Conservation (phyloP, 2,329 filamentous ascomycete genomes). For the Penicillium palitans region DNA sequence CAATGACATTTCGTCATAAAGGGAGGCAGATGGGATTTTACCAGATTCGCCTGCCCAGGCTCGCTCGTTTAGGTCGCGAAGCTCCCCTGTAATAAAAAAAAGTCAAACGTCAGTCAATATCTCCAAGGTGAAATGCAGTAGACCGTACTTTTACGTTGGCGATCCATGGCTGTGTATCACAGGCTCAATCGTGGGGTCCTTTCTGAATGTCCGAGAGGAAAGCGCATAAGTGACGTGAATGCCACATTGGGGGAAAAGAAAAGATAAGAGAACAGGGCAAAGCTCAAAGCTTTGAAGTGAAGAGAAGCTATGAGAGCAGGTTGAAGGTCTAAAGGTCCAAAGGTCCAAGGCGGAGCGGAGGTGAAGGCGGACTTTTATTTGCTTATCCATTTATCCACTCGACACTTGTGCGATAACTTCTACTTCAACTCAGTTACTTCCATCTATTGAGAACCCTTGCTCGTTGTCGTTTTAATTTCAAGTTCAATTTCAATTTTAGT, state of each 20-base stretch:
- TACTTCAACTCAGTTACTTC: neutral
- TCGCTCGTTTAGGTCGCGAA: conserved; percentile 82
- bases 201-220: conserved; percentile 39
- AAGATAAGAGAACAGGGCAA: neutral
- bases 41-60: conserved; percentile 89
- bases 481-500: neutral
- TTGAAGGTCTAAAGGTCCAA: neutral
- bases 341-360: conserved; percentile 27
- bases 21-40: conserved; percentile 44
- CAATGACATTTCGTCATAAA: conserved; percentile 8
- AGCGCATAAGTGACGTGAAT: conserved; percentile 37
- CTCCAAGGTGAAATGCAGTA: neutral
- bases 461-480: neutral
- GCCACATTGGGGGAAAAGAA: conserved; percentile 39
- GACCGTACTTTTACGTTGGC: conserved; percentile 50
- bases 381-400: conserved; percentile 4
- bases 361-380: conserved; percentile 15
- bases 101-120: neutral
- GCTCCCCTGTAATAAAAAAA: conserved; percentile 64
- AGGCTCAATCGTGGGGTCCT: conserved; percentile 37
- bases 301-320: neutral
- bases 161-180: conserved; percentile 46
- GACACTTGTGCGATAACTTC: conserved; percentile 3
- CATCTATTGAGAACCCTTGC: neutral
- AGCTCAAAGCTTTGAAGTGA: neutral